Percentiles rank a stretch among this genome's conserved stretches.
Conservation (phyloP, 176 grass and related monocot genomes). For the Puccinellia tenuiflora region DNA sequence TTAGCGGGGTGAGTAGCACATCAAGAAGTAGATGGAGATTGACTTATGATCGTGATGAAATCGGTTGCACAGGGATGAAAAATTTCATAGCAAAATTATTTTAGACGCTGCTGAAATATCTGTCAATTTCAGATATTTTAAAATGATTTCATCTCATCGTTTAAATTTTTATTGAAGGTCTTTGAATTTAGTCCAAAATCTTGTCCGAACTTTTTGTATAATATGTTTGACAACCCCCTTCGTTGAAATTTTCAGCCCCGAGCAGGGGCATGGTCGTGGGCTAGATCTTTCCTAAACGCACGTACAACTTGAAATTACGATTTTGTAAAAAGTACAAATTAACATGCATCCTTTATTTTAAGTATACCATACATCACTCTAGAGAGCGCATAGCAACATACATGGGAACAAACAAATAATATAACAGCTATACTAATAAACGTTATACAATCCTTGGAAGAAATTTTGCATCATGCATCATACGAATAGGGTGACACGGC, state of each 20-base stretch:
- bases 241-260: background rate
- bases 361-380: background rate
- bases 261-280: too few species aligned
- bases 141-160: too few species aligned
- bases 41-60: too few species aligned
- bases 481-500: background rate
- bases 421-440: background rate
- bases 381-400: background rate
- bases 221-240: background rate
- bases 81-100: too few species aligned
- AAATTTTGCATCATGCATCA: background rate
- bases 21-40: too few species aligned
- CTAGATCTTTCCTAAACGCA: background rate
- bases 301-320: background rate
- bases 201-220: background rate
- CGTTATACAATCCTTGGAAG: background rate
- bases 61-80: too few species aligned
- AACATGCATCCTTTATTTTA: conserved; percentile 1
- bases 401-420: background rate
- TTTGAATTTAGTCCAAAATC: background rate
- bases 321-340: background rate
- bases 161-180: too few species aligned
- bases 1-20: too few species aligned
- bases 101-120: too few species aligned
- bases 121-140: too few species aligned